Evolutionary conservation across 2,329 filamentous ascomycete genomes (phyloP), one percentile per base, ranked within the genome.

Genomic region (Fusarium citri): DNA sequence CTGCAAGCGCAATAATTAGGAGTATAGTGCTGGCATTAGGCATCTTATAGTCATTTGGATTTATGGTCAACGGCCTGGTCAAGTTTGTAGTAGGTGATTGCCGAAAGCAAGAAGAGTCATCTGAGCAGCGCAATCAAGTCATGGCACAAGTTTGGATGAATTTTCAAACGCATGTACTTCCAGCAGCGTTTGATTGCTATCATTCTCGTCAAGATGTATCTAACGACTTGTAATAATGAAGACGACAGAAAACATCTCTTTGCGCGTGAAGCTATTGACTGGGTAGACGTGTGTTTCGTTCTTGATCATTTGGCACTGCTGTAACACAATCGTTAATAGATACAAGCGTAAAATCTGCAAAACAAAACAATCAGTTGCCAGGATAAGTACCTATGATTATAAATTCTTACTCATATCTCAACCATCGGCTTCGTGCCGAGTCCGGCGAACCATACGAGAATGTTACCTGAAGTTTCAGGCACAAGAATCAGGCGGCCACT

Each of bases 401-500:
- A 15, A 48, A n/a, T 31, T n/a, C 15, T 34, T 31, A 16, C 18
- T 31, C 20, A 37, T 28, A 26, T 26, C 14, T 18, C 23, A 59
- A 40, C 15, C 40, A 46, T 54, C 14, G 10, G 31, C 42, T 20
- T 41, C 30, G 42, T 23, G 20, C 47, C 22, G 23, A 18, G 34
- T 16, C 16, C 18, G 34, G 31, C 20, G 22, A 46, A 70, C 30
- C 9, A 15, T 5, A 34, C 40, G 43, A 59, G 40, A 56, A 37
- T n/a, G 10, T 37, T 25, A 67, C 58, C 67, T 68, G n/a, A 57
- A 25, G 16, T 31, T 23, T 64, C n/a, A 70, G 67, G 67, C 67
- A 42, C 9, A 10, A 49, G 22, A 25, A 34, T 49, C 14, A 68
- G 63, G 63, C 41, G 23, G 15, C 46, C 20, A 18, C 16, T 14